Base-by-base conservation (phyloP, 2,329 filamentous ascomycete genomes). In the Cryphonectria parasitica region DNA sequence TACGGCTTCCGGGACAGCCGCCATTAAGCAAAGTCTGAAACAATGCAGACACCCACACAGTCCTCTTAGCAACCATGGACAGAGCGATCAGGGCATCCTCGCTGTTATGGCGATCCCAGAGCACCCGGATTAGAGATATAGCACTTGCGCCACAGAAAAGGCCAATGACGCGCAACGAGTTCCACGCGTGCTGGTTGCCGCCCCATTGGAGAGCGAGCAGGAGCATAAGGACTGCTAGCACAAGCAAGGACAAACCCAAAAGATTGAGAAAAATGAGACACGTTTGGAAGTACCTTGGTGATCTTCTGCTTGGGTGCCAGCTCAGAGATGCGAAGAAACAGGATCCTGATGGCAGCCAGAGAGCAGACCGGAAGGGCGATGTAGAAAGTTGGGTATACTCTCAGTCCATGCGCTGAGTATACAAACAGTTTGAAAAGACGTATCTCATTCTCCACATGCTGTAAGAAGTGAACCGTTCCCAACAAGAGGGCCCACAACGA, bases 191-290 rank as follows among this genome's bases (percentile, higher is more conserved):
- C 0, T 77, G 75, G 3, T 74, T 77, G 4, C 83, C 77, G n/a
- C 84, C 84, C 66, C 78, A 84, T 70, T 85, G 81, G 10, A 86
- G 76, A 0, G 83, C 84, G 0, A 86, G 77, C 39, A 86, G 78
- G 17, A 86, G 72, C 81, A 79, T 75, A 73, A 85, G 73, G 70
- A 81, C 72, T 68, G 80, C 76, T 49, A 80, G 76, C 22, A 84
- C 80, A 56, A 88, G 79, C 6, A 85, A 75, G 1, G 74, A 73
- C 64, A 84, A 84, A 45, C 83, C 83, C 1, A 79, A 22, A 6
- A 83, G 77, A 68, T 85, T 83, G n/a, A 85, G 79, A 8, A 15
- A 15, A 3, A 19, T 61, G 31, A 28, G 13, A 15, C 7, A 61
- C 8, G 11, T 34, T 11, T 2, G 58, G 25, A 3, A 61, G 28